Evolutionary conservation across 441 rosid species (phyloP).

Genomic region (Manihot esculenta): DNA sequence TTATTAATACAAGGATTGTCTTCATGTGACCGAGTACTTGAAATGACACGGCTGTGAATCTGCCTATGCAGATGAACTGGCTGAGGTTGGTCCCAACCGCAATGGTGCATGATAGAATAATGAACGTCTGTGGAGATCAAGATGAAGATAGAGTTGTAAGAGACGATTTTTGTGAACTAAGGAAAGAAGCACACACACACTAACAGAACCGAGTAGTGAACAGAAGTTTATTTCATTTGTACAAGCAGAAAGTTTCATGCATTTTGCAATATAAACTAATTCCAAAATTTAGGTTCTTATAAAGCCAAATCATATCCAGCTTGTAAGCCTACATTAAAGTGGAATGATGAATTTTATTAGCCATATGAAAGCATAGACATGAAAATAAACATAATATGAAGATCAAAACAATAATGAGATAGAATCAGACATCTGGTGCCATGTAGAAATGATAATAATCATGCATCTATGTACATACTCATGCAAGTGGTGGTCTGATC

Average conservation of each 20-base stretch:
- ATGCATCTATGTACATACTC: not conserved
- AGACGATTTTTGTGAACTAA: not conserved
- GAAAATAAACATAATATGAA: not conserved
- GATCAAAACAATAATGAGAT: not conserved
- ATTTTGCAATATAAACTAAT: conserved; percentile 32
- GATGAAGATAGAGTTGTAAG: conserved; percentile 36
- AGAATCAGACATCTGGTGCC: not conserved
- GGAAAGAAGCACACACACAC: not conserved
- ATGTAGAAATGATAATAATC: not conserved
- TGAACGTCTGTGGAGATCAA: conserved; percentile 52
- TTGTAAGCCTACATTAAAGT: not conserved
- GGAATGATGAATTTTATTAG: too few relatives aligned
- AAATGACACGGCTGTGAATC: conserved; percentile 87
- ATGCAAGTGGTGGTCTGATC: not conserved
- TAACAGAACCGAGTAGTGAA: not conserved
- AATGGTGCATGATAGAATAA: conserved; percentile 71
- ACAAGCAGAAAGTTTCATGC: not conserved
- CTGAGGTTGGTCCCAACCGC: conserved; percentile 93
- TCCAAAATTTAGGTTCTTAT: conserved; percentile 58
- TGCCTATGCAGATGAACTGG: conserved; percentile 93
- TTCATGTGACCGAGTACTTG: conserved; percentile 97
- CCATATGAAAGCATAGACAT: not conserved
- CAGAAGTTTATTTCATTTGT: not conserved
- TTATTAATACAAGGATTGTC: conserved; percentile 73
- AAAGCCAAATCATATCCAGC: conserved; percentile 67